These are phyloP conservation scores for Ceratocystis variospora DNA, from an alignment of 2,329 filamentous ascomycete species.

Conservation along the genomic window DNA sequence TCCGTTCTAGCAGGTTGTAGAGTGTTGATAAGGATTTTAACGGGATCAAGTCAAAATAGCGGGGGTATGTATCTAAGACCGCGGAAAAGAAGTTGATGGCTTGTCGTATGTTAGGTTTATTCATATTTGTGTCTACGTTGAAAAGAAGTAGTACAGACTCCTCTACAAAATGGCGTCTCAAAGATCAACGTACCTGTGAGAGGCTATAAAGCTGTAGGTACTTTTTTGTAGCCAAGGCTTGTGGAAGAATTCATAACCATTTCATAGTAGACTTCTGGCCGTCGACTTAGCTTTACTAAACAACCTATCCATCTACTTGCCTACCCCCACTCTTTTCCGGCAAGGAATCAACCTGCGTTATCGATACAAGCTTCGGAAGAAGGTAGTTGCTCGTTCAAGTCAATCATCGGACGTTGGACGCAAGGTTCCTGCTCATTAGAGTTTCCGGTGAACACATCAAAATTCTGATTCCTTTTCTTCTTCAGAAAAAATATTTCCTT, in stretches of 20 bases:
- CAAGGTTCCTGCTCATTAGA: background rate
- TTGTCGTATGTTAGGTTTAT: background rate
- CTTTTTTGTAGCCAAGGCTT: too few species aligned
- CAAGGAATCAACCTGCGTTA: constrained; percentile 2
- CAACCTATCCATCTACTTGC: background rate
- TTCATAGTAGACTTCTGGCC: too few species aligned
- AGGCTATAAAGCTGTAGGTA: too few species aligned
- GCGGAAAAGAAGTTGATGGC: background rate
- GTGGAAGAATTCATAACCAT: too few species aligned
- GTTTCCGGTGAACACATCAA: background rate
- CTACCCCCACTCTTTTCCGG: constrained; percentile 4
- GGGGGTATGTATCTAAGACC: background rate
- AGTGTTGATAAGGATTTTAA: background rate
- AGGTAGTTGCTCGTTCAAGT: constrained; percentile 2
- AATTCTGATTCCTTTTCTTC: background rate
- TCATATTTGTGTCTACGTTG: background rate
- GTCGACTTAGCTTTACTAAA: too few species aligned
- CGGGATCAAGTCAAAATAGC: background rate
- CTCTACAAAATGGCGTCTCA: too few species aligned
- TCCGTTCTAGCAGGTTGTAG: background rate
- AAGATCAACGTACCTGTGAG: too few species aligned
- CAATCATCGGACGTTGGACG: background rate
- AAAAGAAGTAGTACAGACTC: background rate
- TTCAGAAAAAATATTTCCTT: background rate
- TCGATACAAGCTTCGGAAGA: constrained; percentile 6